These are phyloP conservation scores for Mycena rosella DNA, from an alignment of 768 basidiomycete species.

Conservation along the genomic window DNA sequence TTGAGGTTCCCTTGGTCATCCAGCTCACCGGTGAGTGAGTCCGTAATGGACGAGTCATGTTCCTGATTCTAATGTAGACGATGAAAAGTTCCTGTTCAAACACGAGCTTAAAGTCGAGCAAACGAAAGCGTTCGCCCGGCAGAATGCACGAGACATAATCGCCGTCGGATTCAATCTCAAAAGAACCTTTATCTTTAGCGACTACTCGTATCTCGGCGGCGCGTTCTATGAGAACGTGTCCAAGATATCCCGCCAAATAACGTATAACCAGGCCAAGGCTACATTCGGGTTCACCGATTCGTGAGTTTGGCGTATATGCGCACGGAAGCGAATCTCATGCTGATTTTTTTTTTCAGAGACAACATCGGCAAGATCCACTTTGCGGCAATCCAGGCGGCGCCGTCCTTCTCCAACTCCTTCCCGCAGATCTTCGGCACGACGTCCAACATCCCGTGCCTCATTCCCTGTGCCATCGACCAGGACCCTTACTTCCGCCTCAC, in stretches of 20 bases:
- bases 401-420: constrained; percentile 98
- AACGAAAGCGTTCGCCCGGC: constrained; percentile 81
- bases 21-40: constrained; percentile 86
- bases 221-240: constrained; percentile 95
- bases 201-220: constrained; percentile 92
- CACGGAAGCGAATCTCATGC: background rate
- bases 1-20: constrained; percentile 93
- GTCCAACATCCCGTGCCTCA: constrained; percentile 90
- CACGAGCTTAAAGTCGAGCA: constrained; percentile 93
- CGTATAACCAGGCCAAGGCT: constrained; percentile 92
- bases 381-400: constrained; percentile 93
- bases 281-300: constrained; percentile 98
- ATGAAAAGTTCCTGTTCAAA: constrained; percentile 99
- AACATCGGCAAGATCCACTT: constrained; percentile 99
- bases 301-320: constrained; percentile 62
- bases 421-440: constrained; percentile 94
- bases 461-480: constrained; percentile 99
- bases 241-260: constrained; percentile 92
- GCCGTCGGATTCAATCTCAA: constrained; percentile 93
- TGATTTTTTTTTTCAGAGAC: constrained; percentile 67
- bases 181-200: constrained; percentile 97
- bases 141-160: constrained; percentile 96
- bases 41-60: background rate
- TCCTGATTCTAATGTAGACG: constrained; percentile 66
- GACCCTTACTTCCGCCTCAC: constrained; percentile 98